Evolutionary conservation across 73 alveolate species (phyloP).

Genomic region (Tetrahymena malaccensis): DNA sequence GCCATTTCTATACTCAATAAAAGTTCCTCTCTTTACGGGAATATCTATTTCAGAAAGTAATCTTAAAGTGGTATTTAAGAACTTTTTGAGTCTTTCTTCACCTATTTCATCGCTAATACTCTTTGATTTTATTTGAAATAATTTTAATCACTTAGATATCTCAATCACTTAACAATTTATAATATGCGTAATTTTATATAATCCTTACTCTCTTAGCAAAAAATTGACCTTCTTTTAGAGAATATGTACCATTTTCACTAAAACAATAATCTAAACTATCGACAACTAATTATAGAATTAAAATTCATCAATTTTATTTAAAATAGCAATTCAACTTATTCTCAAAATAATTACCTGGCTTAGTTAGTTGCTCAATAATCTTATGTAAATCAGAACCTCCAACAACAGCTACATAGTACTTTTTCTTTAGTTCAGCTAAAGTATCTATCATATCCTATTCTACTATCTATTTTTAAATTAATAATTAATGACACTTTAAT

Average conservation of each 20-base stretch:
- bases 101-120: constrained; percentile 61
- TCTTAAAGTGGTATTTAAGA: constrained; percentile 77
- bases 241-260: constrained; percentile 84
- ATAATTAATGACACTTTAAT: background rate
- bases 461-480: constrained; percentile 11
- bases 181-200: too few species aligned
- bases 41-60: constrained; percentile 84
- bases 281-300: background rate
- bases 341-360: constrained; percentile 28
- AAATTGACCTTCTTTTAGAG: constrained; percentile 53
- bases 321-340: background rate
- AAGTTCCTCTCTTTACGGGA: constrained; percentile 95
- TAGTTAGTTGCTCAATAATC: constrained; percentile 67
- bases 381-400: constrained; percentile 90
- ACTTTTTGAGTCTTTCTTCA: constrained; percentile 59
- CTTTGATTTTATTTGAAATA: constrained; percentile 11
- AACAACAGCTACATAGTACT: constrained; percentile 81
- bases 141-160: constrained; percentile 1
- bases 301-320: background rate
- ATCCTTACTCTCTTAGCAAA: background rate
- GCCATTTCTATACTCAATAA: constrained; percentile 91
- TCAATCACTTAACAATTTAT: too few species aligned
- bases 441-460: constrained; percentile 74
- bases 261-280: constrained; percentile 62
- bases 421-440: constrained; percentile 40